phyloP scores from a whole-genome alignment of 2,329 filamentous ascomycete species.

The Ophiostoma ips region DNA sequence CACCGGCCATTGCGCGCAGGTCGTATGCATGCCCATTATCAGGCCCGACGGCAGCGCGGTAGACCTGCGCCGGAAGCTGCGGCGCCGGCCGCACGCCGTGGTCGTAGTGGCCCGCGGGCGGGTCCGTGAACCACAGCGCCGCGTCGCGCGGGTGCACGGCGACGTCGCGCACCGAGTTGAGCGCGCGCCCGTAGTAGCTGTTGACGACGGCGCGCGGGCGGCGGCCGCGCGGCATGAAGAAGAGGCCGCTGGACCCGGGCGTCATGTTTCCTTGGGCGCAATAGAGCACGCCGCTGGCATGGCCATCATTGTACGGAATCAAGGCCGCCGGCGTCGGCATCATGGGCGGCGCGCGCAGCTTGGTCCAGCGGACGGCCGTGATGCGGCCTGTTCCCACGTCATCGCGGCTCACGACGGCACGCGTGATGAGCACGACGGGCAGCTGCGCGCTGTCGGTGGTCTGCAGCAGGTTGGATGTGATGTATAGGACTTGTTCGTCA shows the following conservation, averaged over 20 bases:
- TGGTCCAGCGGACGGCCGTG: constrained; percentile 24
- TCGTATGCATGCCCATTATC: no score
- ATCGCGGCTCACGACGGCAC: constrained; percentile 21
- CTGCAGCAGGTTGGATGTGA: constrained; percentile 30
- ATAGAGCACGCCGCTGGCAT: constrained; percentile 24
- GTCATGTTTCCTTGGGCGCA: constrained; percentile 16
- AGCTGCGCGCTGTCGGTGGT: constrained; percentile 23
- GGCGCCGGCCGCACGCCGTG: neutral
- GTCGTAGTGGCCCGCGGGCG: constrained; percentile 25
- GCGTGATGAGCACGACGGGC: constrained; percentile 32
- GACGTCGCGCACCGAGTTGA: constrained; percentile 34
- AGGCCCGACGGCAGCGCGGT: neutral
- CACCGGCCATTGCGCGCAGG: constrained; percentile 32
- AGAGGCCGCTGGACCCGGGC: constrained; percentile 23
- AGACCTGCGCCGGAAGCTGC: neutral
- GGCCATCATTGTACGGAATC: constrained; percentile 27
- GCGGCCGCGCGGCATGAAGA: constrained; percentile 21
- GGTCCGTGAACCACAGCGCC: constrained; percentile 36
- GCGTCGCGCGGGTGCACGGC: constrained; percentile 24
- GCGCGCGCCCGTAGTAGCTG: constrained; percentile 29
- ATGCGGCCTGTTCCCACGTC: constrained; percentile 15
- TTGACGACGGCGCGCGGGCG: constrained; percentile 25
- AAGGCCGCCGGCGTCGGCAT: constrained; percentile 49
- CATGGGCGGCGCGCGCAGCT: constrained; percentile 26
- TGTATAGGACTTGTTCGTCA: constrained; percentile 26